Percentiles rank a stretch among this genome's conserved stretches.
phyloP scores from a whole-genome alignment of 2,329 filamentous ascomycete species.

The Clonostachys rosea region DNA sequence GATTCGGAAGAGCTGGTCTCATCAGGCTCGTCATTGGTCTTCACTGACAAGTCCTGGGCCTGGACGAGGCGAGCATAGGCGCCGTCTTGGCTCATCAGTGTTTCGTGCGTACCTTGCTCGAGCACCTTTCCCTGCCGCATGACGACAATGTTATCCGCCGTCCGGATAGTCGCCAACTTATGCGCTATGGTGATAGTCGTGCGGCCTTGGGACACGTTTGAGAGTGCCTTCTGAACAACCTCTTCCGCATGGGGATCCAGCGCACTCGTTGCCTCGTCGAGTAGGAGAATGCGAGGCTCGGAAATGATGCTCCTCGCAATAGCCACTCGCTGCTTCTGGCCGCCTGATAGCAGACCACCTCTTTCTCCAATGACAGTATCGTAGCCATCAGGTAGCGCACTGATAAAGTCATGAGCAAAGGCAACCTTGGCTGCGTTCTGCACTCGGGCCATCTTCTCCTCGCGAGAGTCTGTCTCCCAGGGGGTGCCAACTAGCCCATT shows the following conservation, averaged over 20 bases:
- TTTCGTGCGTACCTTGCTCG: constrained; percentile 50
- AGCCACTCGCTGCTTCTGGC: constrained; percentile 60
- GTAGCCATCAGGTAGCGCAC: constrained; percentile 41
- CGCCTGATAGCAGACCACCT: constrained; percentile 58
- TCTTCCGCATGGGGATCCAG: constrained; percentile 55
- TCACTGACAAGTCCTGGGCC: constrained; percentile 57
- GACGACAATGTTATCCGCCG: constrained; percentile 61
- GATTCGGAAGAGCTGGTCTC: too few relatives aligned
- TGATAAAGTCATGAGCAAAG: constrained; percentile 42
- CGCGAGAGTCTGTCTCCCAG: constrained; percentile 48
- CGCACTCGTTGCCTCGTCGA: constrained; percentile 64
- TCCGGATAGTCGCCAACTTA: constrained; percentile 47
- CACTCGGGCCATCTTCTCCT: constrained; percentile 36
- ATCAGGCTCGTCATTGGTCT: background rate
- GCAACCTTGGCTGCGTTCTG: constrained; percentile 34
- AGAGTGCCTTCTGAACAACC: constrained; percentile 61
- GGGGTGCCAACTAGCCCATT: constrained; percentile 84
- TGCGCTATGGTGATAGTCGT: constrained; percentile 64
- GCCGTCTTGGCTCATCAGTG: constrained; percentile 49
- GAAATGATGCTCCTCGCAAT: constrained; percentile 42
- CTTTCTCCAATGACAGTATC: constrained; percentile 54
- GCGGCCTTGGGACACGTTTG: constrained; percentile 48
- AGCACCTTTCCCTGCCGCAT: constrained; percentile 50
- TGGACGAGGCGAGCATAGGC: constrained; percentile 84
- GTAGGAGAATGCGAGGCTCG: constrained; percentile 47